Evolutionary conservation across 805 yeast genomes (phyloP).

Genomic region (Priceomyces melissophilus): DNA sequence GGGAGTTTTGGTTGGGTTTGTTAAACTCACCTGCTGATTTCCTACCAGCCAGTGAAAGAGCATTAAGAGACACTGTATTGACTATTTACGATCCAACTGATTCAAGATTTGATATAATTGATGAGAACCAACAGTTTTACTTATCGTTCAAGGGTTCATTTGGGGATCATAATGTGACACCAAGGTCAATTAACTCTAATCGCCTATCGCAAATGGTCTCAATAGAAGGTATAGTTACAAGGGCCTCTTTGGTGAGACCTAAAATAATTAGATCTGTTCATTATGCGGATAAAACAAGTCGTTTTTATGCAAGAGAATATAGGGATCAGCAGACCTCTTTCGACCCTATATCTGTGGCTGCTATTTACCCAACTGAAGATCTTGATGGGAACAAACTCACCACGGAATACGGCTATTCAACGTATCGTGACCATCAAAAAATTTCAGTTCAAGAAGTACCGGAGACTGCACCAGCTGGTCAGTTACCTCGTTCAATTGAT

Average conservation of each 20-base stretch:
- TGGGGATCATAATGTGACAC: conserved; percentile 83
- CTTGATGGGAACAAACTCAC: conserved; percentile 82
- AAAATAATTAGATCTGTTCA: conserved; percentile 89
- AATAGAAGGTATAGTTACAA: conserved; percentile 91
- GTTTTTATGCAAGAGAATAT: conserved; percentile 88
- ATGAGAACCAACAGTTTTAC: conserved; percentile 62
- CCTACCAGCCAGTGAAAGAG: conserved; percentile 86
- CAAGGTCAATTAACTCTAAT: conserved; percentile 77
- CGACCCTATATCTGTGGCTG: conserved; percentile 77
- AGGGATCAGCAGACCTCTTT: conserved; percentile 90
- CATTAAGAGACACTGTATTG: conserved; percentile 73
- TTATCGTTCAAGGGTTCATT: conserved; percentile 87
- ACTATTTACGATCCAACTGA: conserved; percentile 66
- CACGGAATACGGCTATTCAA: conserved; percentile 90
- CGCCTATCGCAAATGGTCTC: conserved; percentile 80
- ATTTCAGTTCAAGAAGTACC: conserved; percentile 96
- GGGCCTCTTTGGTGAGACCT: conserved; percentile 91
- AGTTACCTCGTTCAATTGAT: conserved; percentile 89
- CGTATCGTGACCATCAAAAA: conserved; percentile 91
- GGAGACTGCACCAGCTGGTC: conserved; percentile 97
- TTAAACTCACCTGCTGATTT: conserved; percentile 76
- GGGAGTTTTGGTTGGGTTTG: conserved; percentile 72
- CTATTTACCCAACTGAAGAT: conserved; percentile 90
- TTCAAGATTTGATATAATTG: conserved; percentile 49
- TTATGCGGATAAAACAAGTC: conserved; percentile 78